phyloP scores from a whole-genome alignment of 176 grass and related monocot species.

The Cenchrus purpureus region DNA sequence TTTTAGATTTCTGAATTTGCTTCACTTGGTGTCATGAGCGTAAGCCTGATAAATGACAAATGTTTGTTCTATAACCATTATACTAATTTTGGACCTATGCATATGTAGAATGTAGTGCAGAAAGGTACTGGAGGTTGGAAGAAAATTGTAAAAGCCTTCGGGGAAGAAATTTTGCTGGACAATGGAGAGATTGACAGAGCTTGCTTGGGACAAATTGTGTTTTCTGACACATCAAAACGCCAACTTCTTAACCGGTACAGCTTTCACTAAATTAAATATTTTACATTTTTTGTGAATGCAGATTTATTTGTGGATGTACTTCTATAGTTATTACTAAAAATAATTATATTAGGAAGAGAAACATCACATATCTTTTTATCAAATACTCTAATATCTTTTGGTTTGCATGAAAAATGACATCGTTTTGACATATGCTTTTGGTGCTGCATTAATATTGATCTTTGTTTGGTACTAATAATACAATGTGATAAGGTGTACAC shows the following conservation, averaged over 20 bases:
- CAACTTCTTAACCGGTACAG: slow-evolving; percentile 76
- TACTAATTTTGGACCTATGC: slow-evolving; percentile 28
- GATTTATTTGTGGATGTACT: not conserved
- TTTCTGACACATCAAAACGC: slow-evolving; percentile 73
- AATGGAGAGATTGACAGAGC: slow-evolving; percentile 89
- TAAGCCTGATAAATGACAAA: not conserved
- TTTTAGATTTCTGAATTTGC: not conserved
- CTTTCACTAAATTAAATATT: slow-evolving; percentile 9
- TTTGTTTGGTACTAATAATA: not conserved
- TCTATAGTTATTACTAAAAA: not conserved
- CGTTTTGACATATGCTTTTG: not conserved
- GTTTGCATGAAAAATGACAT: not conserved
- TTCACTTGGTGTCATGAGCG: not conserved
- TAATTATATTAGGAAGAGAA: not conserved
- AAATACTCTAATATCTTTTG: not conserved
- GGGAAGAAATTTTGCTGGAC: slow-evolving; percentile 76
- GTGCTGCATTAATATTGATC: not conserved
- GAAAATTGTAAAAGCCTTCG: slow-evolving; percentile 85
- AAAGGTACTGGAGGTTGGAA: slow-evolving; percentile 88
- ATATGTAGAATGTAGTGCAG: slow-evolving; percentile 72
- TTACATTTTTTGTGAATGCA: not conserved
- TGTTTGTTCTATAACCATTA: not conserved
- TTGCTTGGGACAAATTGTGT: slow-evolving; percentile 81
- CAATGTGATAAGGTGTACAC: not conserved
- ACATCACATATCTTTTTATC: not conserved